Evolutionary conservation across 768 basidiomycete species (phyloP), one percentile per base, ranked within the genome.

Genomic region (Suillus alpinus): DNA sequence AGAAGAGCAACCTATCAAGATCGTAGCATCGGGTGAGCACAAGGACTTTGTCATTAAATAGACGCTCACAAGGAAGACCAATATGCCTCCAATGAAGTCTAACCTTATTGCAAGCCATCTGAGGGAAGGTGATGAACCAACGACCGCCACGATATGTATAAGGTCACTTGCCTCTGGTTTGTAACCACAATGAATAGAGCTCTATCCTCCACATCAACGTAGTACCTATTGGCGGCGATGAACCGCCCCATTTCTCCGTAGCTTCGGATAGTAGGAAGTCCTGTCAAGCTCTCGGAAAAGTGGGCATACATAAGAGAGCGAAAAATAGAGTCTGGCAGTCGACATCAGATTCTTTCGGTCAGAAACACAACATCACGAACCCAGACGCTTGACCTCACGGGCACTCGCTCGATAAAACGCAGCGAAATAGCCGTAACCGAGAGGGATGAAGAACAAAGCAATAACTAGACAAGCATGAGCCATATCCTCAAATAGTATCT

Each of bases 181-280:
- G 85, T 83, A 43, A 86, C 80, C 0, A 85, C 85, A 29, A 90
- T 70, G 63, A 83, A 83, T 49, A 89, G 78, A 0, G 89, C 89
- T n/a, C 91, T 80, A 66, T 91, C 86, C 72, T 93, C 89, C 18
- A 90, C 78, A 68, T 92, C 89, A 59, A 89, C 83, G 67, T 83
- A 84, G 46, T 81, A 79, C 65, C 83, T 78, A 68, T 92, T 92
- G 53, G 87, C 83, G 14, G 75, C 70, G 23, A 87, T 72, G 74
- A 92, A 94, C 13, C 88, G 79, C 0, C 75, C 67, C 2, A 82
- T 77, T 65, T 84, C 84, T 39, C 87, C 85, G 64, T 91, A 94
- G 39, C 88, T 88, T 39, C 90, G 82, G 46, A 92, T 85, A 3
- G 88, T 91, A 0, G 85, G 78, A 32, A 87, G 75, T 10, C 90